These are phyloP conservation scores for Penicillium sp. DNA, from an alignment of 2,329 filamentous ascomycete genomes.

Conservation along the genomic window DNA sequence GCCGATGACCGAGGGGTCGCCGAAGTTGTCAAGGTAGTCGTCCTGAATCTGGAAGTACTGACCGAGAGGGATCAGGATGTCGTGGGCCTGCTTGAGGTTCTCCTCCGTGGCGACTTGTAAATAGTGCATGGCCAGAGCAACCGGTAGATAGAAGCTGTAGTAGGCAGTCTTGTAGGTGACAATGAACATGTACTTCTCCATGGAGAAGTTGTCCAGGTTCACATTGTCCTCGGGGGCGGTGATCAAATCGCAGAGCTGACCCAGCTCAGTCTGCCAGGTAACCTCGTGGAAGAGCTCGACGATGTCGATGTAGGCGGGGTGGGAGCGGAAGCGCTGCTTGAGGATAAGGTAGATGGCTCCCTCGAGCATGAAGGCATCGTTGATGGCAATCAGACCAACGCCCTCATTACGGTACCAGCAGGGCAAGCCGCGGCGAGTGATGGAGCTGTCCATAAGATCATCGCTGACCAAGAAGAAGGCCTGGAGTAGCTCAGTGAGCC, in stretches of 20 bases:
- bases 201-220: conserved; percentile 89
- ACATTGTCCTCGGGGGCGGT: conserved; percentile 93
- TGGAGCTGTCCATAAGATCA: conserved; percentile 96
- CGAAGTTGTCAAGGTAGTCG: conserved; percentile 98
- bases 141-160: conserved; percentile 98
- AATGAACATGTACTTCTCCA: conserved; percentile 92
- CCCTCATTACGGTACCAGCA: conserved; percentile 93
- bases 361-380: conserved; percentile 97
- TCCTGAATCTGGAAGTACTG: conserved; percentile 99
- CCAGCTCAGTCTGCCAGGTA: conserved; percentile 90
- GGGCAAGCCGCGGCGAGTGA: conserved; percentile 88
- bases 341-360: conserved; percentile 84
- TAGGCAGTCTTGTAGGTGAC: conserved; percentile 99
- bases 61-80: conserved; percentile 93
- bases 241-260: conserved; percentile 89
- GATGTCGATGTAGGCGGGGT: conserved; percentile 85
- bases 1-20: conserved; percentile 85
- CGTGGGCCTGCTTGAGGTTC: conserved; percentile 84
- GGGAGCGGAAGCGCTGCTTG: conserved; percentile 87
- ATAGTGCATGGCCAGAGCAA: conserved; percentile 84
- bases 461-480: conserved; percentile 98
- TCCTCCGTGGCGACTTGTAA: conserved; percentile 78
- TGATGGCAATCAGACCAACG: conserved; percentile 96
- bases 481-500: conserved; percentile 97
- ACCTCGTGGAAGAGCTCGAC: conserved; percentile 96